A percentile compares a stretch with the other conserved stretches of the same genome.
Evolutionary conservation across 306 rosid species (phyloP).

Genomic region (Quercus engelmannii): DNA sequence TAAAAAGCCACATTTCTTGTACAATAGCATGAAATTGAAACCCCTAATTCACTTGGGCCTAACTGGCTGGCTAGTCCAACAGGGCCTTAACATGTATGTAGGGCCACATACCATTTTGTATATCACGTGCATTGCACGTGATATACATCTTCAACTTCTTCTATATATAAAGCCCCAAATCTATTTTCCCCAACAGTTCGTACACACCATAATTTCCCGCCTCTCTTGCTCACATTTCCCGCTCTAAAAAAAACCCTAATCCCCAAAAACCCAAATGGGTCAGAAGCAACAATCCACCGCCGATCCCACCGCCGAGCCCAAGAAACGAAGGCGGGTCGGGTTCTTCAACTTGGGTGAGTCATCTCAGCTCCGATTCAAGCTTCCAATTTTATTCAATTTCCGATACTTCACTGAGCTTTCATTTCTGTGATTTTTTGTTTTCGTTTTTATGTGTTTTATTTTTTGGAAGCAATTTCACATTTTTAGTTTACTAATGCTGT

Average conservation of each 20-base stretch:
- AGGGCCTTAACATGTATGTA: background rate
- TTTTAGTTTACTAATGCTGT: slow-evolving; percentile 2
- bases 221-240: slow-evolving; percentile 39
- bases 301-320: slow-evolving; percentile 37
- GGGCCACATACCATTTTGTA: no score
- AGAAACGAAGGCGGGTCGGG: slow-evolving; percentile 77
- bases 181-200: slow-evolving; percentile 3
- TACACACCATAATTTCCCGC: slow-evolving; percentile 55
- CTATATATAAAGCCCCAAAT: background rate
- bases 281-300: slow-evolving; percentile 53
- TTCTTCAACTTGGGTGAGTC: slow-evolving; percentile 46
- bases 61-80: no score
- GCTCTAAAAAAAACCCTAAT: slow-evolving; percentile 66
- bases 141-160: background rate
- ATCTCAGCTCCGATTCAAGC: background rate
- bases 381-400: background rate
- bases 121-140: slow-evolving; percentile 1
- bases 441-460: background rate
- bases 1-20: no score
- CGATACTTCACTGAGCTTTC: background rate
- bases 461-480: background rate
- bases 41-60: background rate
- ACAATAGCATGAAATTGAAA: no score
- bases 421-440: background rate
- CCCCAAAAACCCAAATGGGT: slow-evolving; percentile 41